phyloP scores from a whole-genome alignment of 108 stramenopile genomes.

The Cyclotella atomus region DNA sequence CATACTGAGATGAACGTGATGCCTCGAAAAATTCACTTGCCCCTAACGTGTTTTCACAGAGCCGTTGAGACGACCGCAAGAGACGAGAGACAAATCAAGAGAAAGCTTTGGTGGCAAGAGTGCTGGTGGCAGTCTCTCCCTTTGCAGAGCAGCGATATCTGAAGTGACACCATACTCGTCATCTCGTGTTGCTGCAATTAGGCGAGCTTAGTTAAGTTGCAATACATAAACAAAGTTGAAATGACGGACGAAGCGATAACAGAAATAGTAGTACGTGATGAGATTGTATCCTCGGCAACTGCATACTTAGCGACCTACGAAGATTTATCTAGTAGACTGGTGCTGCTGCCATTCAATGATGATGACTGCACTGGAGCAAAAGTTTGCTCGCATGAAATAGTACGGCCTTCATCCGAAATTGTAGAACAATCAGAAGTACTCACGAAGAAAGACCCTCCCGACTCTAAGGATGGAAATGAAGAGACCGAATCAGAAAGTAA shows the following conservation, averaged over 20 bases:
- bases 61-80: no score
- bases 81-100: no score
- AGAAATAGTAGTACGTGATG: neutral
- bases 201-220: no score
- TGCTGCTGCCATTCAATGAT: constrained; percentile 40
- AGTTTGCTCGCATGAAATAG: constrained; percentile 20
- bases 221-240: neutral
- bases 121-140: no score
- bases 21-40: no score
- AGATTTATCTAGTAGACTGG: constrained; percentile 40
- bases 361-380: constrained; percentile 39
- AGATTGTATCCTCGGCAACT: neutral
- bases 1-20: no score
- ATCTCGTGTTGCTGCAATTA: no score
- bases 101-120: no score
- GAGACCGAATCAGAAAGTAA: neutral
- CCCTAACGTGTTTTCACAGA: no score
- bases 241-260: neutral
- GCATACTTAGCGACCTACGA: constrained; percentile 37
- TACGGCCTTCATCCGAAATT: neutral
- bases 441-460: neutral
- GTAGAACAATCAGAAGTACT: neutral
- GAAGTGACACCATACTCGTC: no score
- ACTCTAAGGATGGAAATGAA: no score
- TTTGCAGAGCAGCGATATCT: no score